phyloP scores from a whole-genome alignment of 495 filamentous ascomycete species.

The Haplographium delicatum region DNA sequence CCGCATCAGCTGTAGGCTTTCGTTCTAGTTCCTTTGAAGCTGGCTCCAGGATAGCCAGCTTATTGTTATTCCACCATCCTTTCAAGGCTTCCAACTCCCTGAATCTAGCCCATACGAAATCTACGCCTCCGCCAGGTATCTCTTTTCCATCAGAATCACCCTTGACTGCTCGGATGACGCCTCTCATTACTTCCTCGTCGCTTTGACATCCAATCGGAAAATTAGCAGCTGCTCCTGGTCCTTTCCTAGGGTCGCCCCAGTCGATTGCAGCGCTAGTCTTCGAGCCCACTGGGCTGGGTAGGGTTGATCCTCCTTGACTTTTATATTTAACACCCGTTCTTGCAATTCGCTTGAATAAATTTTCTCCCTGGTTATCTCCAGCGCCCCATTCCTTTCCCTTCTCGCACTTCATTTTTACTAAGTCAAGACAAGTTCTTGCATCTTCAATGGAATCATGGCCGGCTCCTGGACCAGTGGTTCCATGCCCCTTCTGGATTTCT shows the following conservation, averaged over 20 bases:
- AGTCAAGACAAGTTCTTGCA: slow-evolving; percentile 80
- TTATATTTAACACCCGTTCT: slow-evolving; percentile 48
- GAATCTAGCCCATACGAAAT: slow-evolving; percentile 86
- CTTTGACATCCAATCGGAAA: slow-evolving; percentile 65
- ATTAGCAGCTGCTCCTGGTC: slow-evolving; percentile 64
- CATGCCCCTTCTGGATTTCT: slow-evolving; percentile 76
- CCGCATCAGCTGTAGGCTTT: background rate
- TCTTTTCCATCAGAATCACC: slow-evolving; percentile 58
- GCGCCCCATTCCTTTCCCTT: slow-evolving; percentile 81
- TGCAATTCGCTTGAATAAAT: slow-evolving; percentile 77
- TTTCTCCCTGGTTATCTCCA: slow-evolving; percentile 66
- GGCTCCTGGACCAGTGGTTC: slow-evolving; percentile 36
- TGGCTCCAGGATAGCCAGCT: slow-evolving; percentile 22
- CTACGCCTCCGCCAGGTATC: slow-evolving; percentile 66
- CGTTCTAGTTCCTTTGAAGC: background rate
- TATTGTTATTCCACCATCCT: slow-evolving; percentile 72
- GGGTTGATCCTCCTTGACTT: slow-evolving; percentile 45
- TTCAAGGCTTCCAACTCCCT: slow-evolving; percentile 76
- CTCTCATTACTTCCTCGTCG: slow-evolving; percentile 70
- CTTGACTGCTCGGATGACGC: slow-evolving; percentile 60
- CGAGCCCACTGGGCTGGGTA: slow-evolving; percentile 41
- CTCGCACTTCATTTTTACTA: slow-evolving; percentile 92
- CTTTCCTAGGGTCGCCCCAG: slow-evolving; percentile 75
- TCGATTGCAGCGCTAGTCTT: slow-evolving; percentile 80
- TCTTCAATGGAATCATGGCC: slow-evolving; percentile 95